Evolutionary conservation across 441 rosid species (phyloP).

Genomic region (Gossypium laxum): DNA sequence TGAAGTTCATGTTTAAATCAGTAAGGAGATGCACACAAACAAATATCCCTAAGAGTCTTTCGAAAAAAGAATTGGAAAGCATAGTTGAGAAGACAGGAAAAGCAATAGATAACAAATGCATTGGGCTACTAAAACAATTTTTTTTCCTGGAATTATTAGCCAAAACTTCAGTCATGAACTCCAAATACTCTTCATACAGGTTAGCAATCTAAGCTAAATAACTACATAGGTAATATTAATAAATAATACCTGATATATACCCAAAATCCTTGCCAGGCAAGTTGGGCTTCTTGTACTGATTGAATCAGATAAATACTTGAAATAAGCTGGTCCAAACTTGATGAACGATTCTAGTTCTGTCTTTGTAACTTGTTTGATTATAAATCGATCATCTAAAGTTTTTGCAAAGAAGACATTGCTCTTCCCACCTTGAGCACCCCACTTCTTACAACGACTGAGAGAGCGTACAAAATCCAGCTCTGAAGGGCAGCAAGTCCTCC

Average conservation of each 20-base stretch:
- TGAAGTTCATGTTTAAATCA: neutral
- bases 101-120: neutral
- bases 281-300: slow-evolving; percentile 52
- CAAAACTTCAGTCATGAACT: neutral
- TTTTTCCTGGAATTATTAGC: neutral
- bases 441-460: slow-evolving; percentile 66
- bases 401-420: slow-evolving; percentile 76
- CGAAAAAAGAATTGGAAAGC: neutral
- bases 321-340: slow-evolving; percentile 58
- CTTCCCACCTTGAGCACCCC: slow-evolving; percentile 82
- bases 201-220: neutral
- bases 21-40: neutral
- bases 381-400: slow-evolving; percentile 63
- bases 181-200: neutral
- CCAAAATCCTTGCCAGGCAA: slow-evolving; percentile 65
- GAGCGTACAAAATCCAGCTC: slow-evolving; percentile 58
- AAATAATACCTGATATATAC: slow-evolving; percentile 61
- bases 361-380: slow-evolving; percentile 67
- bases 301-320: slow-evolving; percentile 49
- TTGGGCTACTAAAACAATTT: neutral
- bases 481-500: slow-evolving; percentile 59
- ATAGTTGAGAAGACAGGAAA: neutral
- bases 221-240: neutral
- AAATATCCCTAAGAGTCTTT: neutral
- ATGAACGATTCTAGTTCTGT: slow-evolving; percentile 70